Evolutionary conservation across 2,329 filamentous ascomycete genomes (phyloP).

Genomic region (Exophiala alcalophila): DNA sequence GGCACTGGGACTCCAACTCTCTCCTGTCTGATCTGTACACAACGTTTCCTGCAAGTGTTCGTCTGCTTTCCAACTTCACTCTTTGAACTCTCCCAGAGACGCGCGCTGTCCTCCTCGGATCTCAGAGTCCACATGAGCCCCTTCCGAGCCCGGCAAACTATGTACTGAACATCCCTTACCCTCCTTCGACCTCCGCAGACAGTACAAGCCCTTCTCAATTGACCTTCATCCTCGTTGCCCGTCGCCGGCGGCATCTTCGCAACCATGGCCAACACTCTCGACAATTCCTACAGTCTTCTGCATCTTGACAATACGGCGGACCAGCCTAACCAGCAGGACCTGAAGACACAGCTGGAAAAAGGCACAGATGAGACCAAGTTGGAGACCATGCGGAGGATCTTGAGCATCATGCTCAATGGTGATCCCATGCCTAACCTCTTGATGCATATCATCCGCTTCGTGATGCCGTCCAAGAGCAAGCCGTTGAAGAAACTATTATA

Average conservation of each 20-base stretch:
- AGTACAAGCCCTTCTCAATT: too few species aligned
- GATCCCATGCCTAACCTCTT: conserved; percentile 92
- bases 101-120: too few species aligned
- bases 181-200: too few species aligned
- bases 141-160: too few species aligned
- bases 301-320: conserved; percentile 97
- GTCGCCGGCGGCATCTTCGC: conserved; percentile 1
- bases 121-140: too few species aligned
- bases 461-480: conserved; percentile 98
- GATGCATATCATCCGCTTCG: conserved; percentile 99
- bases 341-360: conserved; percentile 91
- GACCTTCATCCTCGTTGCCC: neutral
- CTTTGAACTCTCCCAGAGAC: too few species aligned
- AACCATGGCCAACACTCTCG: conserved; percentile 89
- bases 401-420: conserved; percentile 93
- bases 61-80: too few species aligned
- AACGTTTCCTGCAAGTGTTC: too few species aligned
- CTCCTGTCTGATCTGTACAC: too few species aligned
- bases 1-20: too few species aligned
- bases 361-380: conserved; percentile 88
- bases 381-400: conserved; percentile 92
- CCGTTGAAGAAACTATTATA: conserved; percentile 96
- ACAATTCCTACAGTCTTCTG: conserved; percentile 93
- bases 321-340: conserved; percentile 82
- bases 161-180: too few species aligned